Percentiles rank a stretch among this genome's conserved stretches.
These are phyloP conservation scores for Candida patagonica DNA, from an alignment of 805 yeast genomes.

Conservation along the genomic window DNA sequence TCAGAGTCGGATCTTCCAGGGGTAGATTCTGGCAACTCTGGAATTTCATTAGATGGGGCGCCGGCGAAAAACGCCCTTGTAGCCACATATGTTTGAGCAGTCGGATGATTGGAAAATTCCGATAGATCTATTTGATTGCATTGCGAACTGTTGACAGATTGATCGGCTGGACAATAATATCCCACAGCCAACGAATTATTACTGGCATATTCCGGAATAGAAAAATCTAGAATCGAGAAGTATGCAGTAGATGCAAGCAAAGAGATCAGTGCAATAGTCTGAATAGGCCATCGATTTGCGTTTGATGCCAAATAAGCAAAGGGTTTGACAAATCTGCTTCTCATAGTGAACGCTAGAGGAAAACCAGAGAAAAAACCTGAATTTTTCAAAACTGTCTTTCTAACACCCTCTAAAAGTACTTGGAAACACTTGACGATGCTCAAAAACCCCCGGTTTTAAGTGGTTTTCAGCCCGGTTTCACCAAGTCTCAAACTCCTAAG, in stretches of 20 bases:
- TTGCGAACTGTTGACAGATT: constrained; percentile 3
- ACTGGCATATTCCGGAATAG: constrained; percentile 23
- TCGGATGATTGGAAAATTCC: constrained; percentile 7
- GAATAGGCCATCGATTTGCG: constrained; percentile 80
- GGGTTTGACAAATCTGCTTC: background rate
- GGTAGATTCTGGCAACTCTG: constrained; percentile 12
- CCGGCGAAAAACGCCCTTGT: constrained; percentile 19
- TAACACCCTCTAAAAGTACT: too few relatives aligned
- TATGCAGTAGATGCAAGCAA: constrained; percentile 74
- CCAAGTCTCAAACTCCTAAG: too few relatives aligned
- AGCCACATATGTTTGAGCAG: constrained; percentile 14
- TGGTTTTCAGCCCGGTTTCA: too few relatives aligned
- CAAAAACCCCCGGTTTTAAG: too few relatives aligned
- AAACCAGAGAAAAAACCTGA: too few relatives aligned
- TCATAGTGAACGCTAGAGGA: too few relatives aligned
- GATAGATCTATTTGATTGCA: constrained; percentile 11
- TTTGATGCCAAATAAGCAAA: constrained; percentile 45
- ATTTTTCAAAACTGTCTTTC: too few relatives aligned
- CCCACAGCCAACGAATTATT: constrained; percentile 13
- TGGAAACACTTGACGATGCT: too few relatives aligned
- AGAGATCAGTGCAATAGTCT: constrained; percentile 63
- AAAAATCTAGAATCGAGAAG: constrained; percentile 43
- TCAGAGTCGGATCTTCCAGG: constrained; percentile 13
- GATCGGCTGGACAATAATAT: constrained; percentile 15
- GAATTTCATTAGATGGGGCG: constrained; percentile 10